Base-by-base conservation (phyloP, 306 rosid species). In the Geum urbanum region DNA sequence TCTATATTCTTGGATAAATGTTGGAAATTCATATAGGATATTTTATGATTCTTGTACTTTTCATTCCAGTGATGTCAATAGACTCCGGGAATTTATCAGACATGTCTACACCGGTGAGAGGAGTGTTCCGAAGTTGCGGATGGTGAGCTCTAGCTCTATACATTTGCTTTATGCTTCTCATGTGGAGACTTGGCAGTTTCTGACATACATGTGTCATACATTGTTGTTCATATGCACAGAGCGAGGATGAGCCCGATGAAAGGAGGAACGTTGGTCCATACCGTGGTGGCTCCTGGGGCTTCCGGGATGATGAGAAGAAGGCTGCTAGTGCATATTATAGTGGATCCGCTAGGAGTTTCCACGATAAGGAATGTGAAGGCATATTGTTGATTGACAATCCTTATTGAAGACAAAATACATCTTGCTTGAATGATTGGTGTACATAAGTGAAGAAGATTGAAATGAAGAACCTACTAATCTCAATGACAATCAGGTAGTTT, bases 31-130 rank as follows among this genome's bases (percentile, higher is more conserved):
- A 39, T 61, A 41, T 55, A 14, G 9, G 75, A 40, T 49, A 41
- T 74, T 51, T 20, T 76, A 81, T 86, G 64, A 88, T 57, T 82
- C 54, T 71, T 65, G 27, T 72, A 40, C 65, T 64, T 82, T 61
- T 63, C 37, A 32, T 40, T 73, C 69, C 92, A 94, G 99, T 78
- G 86, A 91, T 78, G 70, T 87, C 27, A 84, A 32, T 12, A 79
- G 61, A 67, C 89, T 94, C 39, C 74, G 99, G 67, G 91, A 89
- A 6, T 94, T 91, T 49, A 91, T 94, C 79, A 94, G 82, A 82
- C 72, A 73, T 43, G 91, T 84, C 20, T 94, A 94, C 75, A 67
- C 84, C 0, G 95, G 95, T 41, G 99, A 87, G 77, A 91, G 63
- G 77, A 55, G 77, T 73, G 37, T 18, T 22, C 77, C 91, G 9